Evolutionary conservation across 2,329 filamentous ascomycete species (phyloP).

Genomic region (Beauveria asiatica): DNA sequence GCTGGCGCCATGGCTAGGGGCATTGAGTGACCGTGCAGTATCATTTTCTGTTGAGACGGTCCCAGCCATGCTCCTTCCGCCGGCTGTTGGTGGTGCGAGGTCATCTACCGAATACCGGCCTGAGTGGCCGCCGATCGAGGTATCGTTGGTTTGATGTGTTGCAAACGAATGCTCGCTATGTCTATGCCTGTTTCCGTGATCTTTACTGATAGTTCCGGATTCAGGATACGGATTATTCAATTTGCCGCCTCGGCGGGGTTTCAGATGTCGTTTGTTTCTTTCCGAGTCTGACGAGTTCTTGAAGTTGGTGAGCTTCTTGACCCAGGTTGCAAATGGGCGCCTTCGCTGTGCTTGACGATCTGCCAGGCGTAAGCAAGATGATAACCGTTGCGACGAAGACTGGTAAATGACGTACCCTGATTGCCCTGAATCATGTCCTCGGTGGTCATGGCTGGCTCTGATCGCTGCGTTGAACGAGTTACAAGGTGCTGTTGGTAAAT

Average conservation of each 20-base stretch:
- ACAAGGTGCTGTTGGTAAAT: neutral
- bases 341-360: slow-evolving; percentile 62
- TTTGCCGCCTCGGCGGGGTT: slow-evolving; percentile 48
- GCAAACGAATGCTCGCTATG: slow-evolving; percentile 46
- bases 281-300: slow-evolving; percentile 62
- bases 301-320: slow-evolving; percentile 86
- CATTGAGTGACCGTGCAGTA: slow-evolving; percentile 62
- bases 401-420: slow-evolving; percentile 29
- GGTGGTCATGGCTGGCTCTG: slow-evolving; percentile 25
- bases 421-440: slow-evolving; percentile 30
- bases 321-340: slow-evolving; percentile 84
- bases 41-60: slow-evolving; percentile 81
- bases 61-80: slow-evolving; percentile 65
- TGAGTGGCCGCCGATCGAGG: slow-evolving; percentile 48
- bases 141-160: slow-evolving; percentile 46
- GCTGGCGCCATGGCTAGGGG: slow-evolving; percentile 62
- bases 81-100: slow-evolving; percentile 47
- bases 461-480: neutral
- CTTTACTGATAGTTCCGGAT: slow-evolving; percentile 50
- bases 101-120: slow-evolving; percentile 53
- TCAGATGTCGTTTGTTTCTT: slow-evolving; percentile 31
- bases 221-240: slow-evolving; percentile 91
- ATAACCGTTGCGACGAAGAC: slow-evolving; percentile 12
- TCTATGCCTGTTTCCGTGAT: slow-evolving; percentile 15
- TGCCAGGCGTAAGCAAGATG: slow-evolving; percentile 33